Base-by-base conservation (phyloP, 148 eudicot species). In the Rhododendron simsii region DNA sequence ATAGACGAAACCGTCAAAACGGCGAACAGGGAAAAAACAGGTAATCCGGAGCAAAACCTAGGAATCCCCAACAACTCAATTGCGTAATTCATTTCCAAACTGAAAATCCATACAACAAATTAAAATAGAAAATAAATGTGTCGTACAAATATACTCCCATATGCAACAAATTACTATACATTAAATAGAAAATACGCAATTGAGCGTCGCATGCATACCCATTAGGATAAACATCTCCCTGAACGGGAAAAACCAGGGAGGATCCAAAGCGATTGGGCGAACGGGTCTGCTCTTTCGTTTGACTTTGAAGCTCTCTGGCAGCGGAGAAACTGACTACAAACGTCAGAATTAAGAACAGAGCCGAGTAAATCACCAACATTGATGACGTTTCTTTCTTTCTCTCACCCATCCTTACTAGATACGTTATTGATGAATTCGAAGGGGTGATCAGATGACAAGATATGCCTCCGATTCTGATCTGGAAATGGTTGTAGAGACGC, bases 161-260 rank as follows among this genome's bases (percentile, higher is more conserved):
- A 41, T 41, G 45, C 45, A 41, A 41, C 45, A 41, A 41, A 41
- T 41, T 9, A 45, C 48, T 45, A 47, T 47, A 12, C 7, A 55
- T 51, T 57, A 35, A 81, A 50, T 48, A 13, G 73, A 63, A 41
- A 82, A 33, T 18, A 11, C 18, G 21, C 48, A 21, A 55, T 9
- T 18, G 23, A 81, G 47, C 75, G 67, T 0, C 6, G 16, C 51
- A 5, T 59, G n/a, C 65, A 13, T 41, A 82, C 84, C 84, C 84
- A 39, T 20, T 39, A 13, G 26, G 84, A n/a, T 23, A 39, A 26
- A 82, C 8, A 12, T 82, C 75, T 82, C 84, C 84, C 41, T 61
- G 51, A n/a, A 82, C 84, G 26, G 84, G 35, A 39, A 82, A 82
- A 63, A 82, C 23, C 20, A 82, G 11, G 74, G 84, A 61, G 37